Evolutionary conservation across 108 stramenopile species (phyloP), one percentile per base, ranked within the genome.

Genomic region (Nitzschia sp.): DNA sequence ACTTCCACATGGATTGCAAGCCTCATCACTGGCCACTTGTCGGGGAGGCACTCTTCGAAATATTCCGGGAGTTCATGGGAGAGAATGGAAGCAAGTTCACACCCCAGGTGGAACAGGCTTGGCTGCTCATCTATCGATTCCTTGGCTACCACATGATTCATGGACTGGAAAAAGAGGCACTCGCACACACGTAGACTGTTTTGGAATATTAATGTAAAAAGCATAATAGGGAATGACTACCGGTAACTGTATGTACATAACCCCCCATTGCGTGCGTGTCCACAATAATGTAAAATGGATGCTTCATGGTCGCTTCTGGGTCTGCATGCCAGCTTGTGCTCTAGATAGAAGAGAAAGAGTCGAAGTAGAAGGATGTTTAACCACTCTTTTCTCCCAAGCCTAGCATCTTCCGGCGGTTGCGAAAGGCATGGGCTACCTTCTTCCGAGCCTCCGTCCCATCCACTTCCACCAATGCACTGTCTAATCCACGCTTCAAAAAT

Each of bases 401-500:
- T 2, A 19, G 5, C 10, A 68, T 11, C 41, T 70, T 53, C 1
- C 70, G 70, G 5, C 61, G 51, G 25, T 71, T 71, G 14, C 70
- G 70, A 55, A 71, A 71, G 22, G 61, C 70, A 25, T 71, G 70
- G n/a, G 70, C 53, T 7, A 71, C 61, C 24, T 71, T 71, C n/a
- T 71, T 57, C 15, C 61, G 37, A 3, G 70, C 70, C 25, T 37
- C 51, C 2, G 53, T n/a, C 43, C 8, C 41, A 54, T 62, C 70
- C 7, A 71, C 61, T 57, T 71, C 70, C 26, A 34, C 60, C 70
- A 60, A 71, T 14, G n/a, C 51, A 15, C 15, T n/a, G 8, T 41
- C 52, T 34, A 3, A 6, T 17, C 48, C 53, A 24, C 62, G 25
- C 34, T 80, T 67, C 25, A 80, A 51, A 58, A 80, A 80, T 11